Conservation (phyloP, 2,329 filamentous ascomycete species). For the Beauveria brongniartii region DNA sequence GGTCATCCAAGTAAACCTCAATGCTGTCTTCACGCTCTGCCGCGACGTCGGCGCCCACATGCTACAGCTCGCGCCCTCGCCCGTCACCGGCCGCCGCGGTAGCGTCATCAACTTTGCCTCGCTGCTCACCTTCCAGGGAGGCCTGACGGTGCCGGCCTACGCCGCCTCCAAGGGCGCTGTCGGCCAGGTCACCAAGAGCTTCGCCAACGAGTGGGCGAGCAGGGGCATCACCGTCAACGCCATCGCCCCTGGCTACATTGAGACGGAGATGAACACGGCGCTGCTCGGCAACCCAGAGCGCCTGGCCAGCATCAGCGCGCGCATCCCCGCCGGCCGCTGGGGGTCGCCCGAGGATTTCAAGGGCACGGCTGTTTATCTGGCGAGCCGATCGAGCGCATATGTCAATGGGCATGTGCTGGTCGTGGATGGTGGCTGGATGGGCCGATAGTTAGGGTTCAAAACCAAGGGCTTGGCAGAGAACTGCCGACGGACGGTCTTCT, state of each 20-base stretch:
- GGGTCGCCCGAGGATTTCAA: conserved; percentile 81
- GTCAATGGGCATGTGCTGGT: conserved; percentile 74
- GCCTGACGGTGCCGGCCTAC: conserved; percentile 82
- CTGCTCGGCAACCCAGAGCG: conserved; percentile 65
- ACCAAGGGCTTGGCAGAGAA: neutral
- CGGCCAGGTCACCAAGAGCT: conserved; percentile 73
- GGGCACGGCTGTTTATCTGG: conserved; percentile 70
- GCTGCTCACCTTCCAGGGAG: conserved; percentile 77
- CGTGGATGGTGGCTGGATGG: conserved; percentile 93
- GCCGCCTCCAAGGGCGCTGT: conserved; percentile 80
- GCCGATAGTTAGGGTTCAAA: conserved; percentile 42
- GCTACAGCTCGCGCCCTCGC: conserved; percentile 46
- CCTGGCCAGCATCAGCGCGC: conserved; percentile 63
- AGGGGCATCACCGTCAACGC: conserved; percentile 78
- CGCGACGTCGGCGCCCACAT: conserved; percentile 75
- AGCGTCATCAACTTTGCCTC: conserved; percentile 79
- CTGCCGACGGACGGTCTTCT: neutral
- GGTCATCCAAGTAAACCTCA: conserved; percentile 83
- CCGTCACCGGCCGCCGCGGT: conserved; percentile 49
- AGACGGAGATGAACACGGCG: conserved; percentile 89
- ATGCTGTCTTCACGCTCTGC: conserved; percentile 68
- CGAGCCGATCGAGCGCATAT: conserved; percentile 68
- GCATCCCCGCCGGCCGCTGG: conserved; percentile 82
- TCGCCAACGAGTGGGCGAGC: conserved; percentile 80
- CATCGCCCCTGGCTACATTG: conserved; percentile 84